Percentiles rank a stretch among this genome's conserved stretches.
These are phyloP conservation scores for Cryomyces antarcticus DNA, from an alignment of 495 filamentous ascomycete genomes.

Conservation along the genomic window DNA sequence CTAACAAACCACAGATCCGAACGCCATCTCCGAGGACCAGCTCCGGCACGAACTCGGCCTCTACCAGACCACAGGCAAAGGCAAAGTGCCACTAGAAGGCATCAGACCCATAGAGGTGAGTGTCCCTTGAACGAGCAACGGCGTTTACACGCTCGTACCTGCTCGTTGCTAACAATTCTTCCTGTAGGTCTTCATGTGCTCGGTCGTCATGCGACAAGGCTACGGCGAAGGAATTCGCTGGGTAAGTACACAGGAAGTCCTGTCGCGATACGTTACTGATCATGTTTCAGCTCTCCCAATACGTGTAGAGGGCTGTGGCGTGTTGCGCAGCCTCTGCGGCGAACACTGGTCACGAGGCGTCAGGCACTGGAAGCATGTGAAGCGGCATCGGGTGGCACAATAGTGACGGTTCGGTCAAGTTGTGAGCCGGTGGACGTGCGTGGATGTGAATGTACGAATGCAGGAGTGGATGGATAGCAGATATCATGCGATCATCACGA, in stretches of 20 bases:
- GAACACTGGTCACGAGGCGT: too few relatives aligned
- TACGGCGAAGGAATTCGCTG: conserved; percentile 66
- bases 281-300: too few relatives aligned
- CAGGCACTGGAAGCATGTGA: too few relatives aligned
- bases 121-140: not conserved
- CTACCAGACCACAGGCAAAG: conserved; percentile 95
- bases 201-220: conserved; percentile 90
- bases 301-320: too few relatives aligned
- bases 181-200: conserved; percentile 46
- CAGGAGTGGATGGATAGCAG: too few relatives aligned
- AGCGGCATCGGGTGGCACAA: too few relatives aligned
- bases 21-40: conserved; percentile 87
- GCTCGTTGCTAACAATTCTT: not conserved
- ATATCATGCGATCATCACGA: too few relatives aligned
- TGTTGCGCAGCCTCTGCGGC: too few relatives aligned
- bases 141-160: conserved; percentile 43
- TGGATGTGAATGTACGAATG: too few relatives aligned
- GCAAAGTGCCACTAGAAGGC: conserved; percentile 71
- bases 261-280: too few relatives aligned
- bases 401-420: too few relatives aligned
- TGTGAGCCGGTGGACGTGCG: too few relatives aligned
- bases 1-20: conserved; percentile 31
- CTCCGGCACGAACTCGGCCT: conserved; percentile 73
- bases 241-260: conserved; percentile 8
- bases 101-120: not conserved